phyloP scores from a whole-genome alignment of 768 basidiomycete species.

The Lentinula lateritia region DNA sequence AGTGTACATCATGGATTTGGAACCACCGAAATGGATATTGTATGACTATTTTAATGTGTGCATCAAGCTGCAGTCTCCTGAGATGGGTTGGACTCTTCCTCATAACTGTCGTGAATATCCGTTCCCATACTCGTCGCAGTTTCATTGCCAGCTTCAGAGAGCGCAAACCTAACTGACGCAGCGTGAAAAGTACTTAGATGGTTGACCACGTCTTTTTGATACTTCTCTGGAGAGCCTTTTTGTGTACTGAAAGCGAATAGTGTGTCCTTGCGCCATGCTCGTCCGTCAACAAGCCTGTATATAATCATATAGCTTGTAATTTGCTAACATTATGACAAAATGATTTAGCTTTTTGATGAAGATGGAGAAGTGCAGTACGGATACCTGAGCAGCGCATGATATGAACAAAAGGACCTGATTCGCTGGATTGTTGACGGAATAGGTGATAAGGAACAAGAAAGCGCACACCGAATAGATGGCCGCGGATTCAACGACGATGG shows the following conservation, averaged over 20 bases:
- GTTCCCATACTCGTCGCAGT: not conserved
- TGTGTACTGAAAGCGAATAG: slow-evolving; percentile 9
- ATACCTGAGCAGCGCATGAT: slow-evolving; percentile 1
- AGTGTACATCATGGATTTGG: not conserved
- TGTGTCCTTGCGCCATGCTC: slow-evolving; percentile 29
- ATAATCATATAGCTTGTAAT: slow-evolving; percentile 38
- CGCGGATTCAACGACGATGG: slow-evolving; percentile 19
- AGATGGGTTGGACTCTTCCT: not conserved
- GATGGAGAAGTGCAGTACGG: too few relatives aligned
- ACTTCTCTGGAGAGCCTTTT: not conserved
- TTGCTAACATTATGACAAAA: slow-evolving; percentile 12
- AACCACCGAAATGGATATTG: not conserved
- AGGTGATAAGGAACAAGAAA: slow-evolving; percentile 14
- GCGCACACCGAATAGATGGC: slow-evolving; percentile 14
- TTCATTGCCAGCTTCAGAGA: not conserved
- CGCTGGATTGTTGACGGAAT: slow-evolving; percentile 10
- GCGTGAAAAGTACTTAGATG: slow-evolving; percentile 6
- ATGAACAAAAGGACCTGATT: slow-evolving; percentile 7
- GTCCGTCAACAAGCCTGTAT: slow-evolving; percentile 33
- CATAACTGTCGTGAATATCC: not conserved
- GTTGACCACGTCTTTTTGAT: not conserved
- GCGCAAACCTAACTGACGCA: not conserved
- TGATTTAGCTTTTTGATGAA: not conserved
- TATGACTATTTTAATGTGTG: too few relatives aligned
- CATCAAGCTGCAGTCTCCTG: too few relatives aligned